phyloP scores from a whole-genome alignment of 2,329 filamentous ascomycete species.

The Fusarium dimerum region DNA sequence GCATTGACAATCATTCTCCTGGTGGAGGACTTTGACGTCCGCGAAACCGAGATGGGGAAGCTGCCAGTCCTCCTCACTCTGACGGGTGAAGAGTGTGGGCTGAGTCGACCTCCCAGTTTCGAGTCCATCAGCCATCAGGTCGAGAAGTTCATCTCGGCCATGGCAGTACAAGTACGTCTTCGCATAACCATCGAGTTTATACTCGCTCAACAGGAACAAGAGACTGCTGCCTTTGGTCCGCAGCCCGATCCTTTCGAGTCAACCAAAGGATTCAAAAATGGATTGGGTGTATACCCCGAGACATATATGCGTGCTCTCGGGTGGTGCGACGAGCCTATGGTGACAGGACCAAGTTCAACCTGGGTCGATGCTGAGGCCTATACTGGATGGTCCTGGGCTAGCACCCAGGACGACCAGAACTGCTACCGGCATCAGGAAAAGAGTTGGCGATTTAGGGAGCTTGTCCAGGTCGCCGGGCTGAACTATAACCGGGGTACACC shows the following conservation, averaged over 20 bases:
- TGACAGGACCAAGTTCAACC: slow-evolving; percentile 1
- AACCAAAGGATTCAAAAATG: background rate
- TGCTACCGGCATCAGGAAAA: background rate
- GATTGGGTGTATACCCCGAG: background rate
- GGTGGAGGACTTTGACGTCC: background rate
- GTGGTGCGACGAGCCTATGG: background rate
- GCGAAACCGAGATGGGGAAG: background rate
- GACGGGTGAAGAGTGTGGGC: background rate
- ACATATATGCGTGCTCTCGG: background rate
- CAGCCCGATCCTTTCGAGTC: background rate
- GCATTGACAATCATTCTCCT: background rate
- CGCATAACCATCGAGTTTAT: background rate
- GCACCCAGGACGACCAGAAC: background rate
- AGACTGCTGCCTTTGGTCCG: background rate
- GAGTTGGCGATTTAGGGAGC: background rate
- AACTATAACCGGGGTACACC: background rate
- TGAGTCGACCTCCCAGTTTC: background rate
- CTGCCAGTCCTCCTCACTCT: background rate
- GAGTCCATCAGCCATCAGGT: background rate
- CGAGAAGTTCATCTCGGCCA: background rate
- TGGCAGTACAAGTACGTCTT: background rate
- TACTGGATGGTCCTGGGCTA: background rate
- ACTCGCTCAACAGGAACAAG: background rate
- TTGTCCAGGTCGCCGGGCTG: background rate
- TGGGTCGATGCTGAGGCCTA: background rate